Conservation (phyloP, 148 eudicot species). For the Silene conica region DNA sequence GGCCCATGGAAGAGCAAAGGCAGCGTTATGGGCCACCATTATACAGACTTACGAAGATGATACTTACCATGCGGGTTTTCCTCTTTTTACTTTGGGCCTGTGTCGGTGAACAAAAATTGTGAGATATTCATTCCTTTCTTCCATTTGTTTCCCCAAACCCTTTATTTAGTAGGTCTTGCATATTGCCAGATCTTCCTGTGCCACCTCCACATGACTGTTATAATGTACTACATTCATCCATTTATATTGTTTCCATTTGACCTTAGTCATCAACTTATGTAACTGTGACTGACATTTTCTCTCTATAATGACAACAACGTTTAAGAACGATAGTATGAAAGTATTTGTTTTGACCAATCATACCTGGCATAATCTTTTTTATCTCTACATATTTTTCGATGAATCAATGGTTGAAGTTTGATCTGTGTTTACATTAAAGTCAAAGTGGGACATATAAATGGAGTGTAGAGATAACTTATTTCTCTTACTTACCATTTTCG, state of each 20-base stretch:
- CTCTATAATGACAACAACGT: not conserved
- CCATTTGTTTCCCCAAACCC: not conserved
- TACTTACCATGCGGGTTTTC: slow-evolving; percentile 55
- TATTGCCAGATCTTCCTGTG: not conserved
- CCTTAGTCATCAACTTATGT: too few species aligned
- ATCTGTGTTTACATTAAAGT: too few species aligned
- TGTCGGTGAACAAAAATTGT: slow-evolving; percentile 60
- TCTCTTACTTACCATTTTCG: slow-evolving; percentile 10
- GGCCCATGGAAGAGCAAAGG: slow-evolving; percentile 99
- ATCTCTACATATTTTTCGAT: too few species aligned
- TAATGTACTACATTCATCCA: too few species aligned
- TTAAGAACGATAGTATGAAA: too few species aligned
- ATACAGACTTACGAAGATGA: slow-evolving; percentile 92
- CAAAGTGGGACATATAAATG: too few species aligned
- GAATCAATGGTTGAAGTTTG: too few species aligned
- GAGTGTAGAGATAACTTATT: not conserved
- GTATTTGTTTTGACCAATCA: too few species aligned
- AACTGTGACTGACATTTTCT: too few species aligned
- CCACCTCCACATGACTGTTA: too few species aligned
- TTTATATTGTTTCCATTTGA: too few species aligned
- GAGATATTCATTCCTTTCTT: slow-evolving; percentile 32
- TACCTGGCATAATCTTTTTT: too few species aligned
- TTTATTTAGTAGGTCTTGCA: not conserved
- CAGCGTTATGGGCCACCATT: slow-evolving; percentile 96
- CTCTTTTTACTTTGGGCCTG: slow-evolving; percentile 59